These are phyloP conservation scores for Cladosporium oxysporum DNA, from an alignment of 2,329 filamentous ascomycete species.

Conservation along the genomic window DNA sequence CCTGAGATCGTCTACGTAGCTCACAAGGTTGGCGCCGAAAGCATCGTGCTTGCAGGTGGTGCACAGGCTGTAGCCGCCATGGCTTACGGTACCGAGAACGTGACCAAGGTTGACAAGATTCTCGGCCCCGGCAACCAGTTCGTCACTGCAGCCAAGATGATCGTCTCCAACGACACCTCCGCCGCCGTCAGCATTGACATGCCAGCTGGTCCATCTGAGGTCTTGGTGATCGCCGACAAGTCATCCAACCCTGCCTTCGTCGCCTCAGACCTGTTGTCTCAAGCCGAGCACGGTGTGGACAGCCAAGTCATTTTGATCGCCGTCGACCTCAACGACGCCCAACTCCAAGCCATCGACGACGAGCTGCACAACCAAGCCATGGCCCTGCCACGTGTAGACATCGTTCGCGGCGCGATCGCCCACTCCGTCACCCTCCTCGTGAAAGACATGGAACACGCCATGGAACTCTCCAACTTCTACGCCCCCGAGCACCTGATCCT, in stretches of 20 bases:
- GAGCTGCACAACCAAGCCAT: conserved; percentile 86
- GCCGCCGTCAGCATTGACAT: conserved; percentile 96
- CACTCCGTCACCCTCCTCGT: conserved; percentile 87
- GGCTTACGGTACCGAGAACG: conserved; percentile 93
- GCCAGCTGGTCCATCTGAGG: conserved; percentile 94
- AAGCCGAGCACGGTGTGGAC: conserved; percentile 95
- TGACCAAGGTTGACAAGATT: conserved; percentile 98
- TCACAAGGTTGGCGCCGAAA: conserved; percentile 93
- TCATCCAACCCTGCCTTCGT: conserved; percentile 90
- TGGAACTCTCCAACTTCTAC: conserved; percentile 85
- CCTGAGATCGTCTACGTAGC: conserved; percentile 97
- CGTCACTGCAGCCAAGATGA: conserved; percentile 97
- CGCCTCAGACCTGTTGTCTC: conserved; percentile 88
- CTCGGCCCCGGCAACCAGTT: conserved; percentile 97
- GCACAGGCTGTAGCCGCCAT: conserved; percentile 95
- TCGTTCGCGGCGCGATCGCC: conserved; percentile 83
- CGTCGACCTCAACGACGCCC: conserved; percentile 70
- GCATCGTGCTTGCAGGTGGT: conserved; percentile 92
- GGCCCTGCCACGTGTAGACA: conserved; percentile 85
- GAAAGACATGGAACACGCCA: conserved; percentile 72
- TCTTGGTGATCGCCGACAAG: conserved; percentile 91
- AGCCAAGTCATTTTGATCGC: conserved; percentile 93
- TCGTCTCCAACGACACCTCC: conserved; percentile 94
- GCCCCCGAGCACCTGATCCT: conserved; percentile 96
- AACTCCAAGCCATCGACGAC: conserved; percentile 82